Evolutionary conservation across 768 basidiomycete genomes (phyloP).

Genomic region (Hirschioporus abietinus): DNA sequence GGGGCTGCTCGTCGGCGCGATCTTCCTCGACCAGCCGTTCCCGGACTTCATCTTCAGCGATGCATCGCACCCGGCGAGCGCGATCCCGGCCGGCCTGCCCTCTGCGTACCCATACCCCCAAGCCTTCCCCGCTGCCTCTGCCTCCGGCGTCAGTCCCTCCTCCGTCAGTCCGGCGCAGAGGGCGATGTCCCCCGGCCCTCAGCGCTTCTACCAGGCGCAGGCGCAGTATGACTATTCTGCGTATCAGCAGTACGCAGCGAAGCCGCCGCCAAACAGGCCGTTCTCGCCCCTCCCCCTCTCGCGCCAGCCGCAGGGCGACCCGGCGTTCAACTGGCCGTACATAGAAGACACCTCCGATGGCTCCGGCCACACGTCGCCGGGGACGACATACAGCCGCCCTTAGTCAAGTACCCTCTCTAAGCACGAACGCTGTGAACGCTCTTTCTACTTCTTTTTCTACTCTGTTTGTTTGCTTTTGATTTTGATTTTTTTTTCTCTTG

Average conservation of each 20-base stretch:
- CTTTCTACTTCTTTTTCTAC: neutral
- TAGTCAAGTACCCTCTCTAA: neutral
- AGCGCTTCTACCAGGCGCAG: neutral
- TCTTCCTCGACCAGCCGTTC: slow-evolving; percentile 42
- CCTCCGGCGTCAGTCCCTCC: neutral
- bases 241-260: neutral
- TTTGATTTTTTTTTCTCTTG: too few relatives aligned
- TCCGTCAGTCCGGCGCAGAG: neutral
- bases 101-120: neutral
- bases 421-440: neutral
- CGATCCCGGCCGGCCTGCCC: neutral
- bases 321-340: neutral
- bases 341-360: neutral
- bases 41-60: slow-evolving; percentile 18
- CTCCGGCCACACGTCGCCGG: neutral
- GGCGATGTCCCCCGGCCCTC: neutral
- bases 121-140: neutral
- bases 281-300: neutral
- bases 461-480: neutral
- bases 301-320: neutral
- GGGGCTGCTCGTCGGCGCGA: slow-evolving; percentile 44
- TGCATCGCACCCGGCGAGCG: neutral
- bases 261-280: neutral
- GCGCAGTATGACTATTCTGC: neutral
- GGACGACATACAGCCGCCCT: neutral